Evolutionary conservation across 495 filamentous ascomycete genomes (phyloP), one percentile per base, ranked within the genome.

Genomic region (Gamarada debralockiae): DNA sequence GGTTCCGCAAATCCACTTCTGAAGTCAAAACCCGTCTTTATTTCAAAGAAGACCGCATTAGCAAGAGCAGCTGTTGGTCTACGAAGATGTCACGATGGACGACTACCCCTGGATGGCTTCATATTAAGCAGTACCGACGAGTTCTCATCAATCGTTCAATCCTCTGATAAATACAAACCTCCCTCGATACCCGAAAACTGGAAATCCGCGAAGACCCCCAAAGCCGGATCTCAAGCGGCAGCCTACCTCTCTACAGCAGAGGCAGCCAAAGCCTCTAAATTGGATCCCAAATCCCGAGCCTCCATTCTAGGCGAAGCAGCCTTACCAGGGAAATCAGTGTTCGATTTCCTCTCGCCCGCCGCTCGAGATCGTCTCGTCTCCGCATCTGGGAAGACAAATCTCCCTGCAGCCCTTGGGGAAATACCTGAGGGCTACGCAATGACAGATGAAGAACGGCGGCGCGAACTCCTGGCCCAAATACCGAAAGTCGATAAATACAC

Each of bases 271-370:
- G 71, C 83, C 8, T 92, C 89, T 0, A 81, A 75, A 7, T 79
- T 97, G 8, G 81, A 95, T 65, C 87, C 92, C 3, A 86, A 77
- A 55, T 73, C 89, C 24, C 80, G 93, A 57, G 93, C 91, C 10
- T 82, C 85, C 14, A 72, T 96, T 10, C 73, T 98, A 0, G 91
- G 91, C 17, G 92, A 97, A 66, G 73, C 80, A 23, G 80, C 84
- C 37, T 72, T 98, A 1, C 92, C 91, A 3, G 87, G 89, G 9
- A 96, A 97, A 67, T 97, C 93, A 1, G 84, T 98, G 29, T 98
- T 97, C 65, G 91, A 97, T 66, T 97, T 86, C 72, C 80, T 98
- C 68, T 86, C 89, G 0, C 78, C 91, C 1, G 81, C 87, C 34
- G 83, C 89, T 7, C 83, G 93, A 57, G 85, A 89, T 40, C 81